Evolutionary conservation across 2,329 filamentous ascomycete species (phyloP), one percentile per base, ranked within the genome.

Genomic region (Orbilia blumenaviensis): DNA sequence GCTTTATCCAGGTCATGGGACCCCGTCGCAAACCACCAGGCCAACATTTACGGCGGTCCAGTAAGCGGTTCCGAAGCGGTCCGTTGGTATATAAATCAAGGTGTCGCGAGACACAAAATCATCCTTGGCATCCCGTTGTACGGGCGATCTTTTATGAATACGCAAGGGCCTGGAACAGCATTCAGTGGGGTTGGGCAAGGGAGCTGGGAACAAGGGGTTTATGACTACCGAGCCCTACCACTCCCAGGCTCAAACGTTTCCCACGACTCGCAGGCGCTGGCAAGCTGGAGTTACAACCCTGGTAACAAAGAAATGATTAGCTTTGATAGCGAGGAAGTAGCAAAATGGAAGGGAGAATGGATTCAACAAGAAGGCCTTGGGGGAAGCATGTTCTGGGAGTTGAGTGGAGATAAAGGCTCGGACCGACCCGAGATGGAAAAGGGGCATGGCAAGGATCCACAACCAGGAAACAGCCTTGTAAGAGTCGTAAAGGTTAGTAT

Each of bases 321-420:
- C 46, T 98, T 96, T 81, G 91, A 93, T 81, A 94, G 88, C 1
- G 86, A 89, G 0, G 83, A 85, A 1, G 88, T 93, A 82, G 91
- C 89, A 2, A 84, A 85, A 78, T 82, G 84, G 79, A 98, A 97
- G 85, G 89, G 89, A 1, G 84, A 87, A 6, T 97, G 89, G 82
- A 88, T 97, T 81, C 87, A 86, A 81, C 82, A 87, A 21, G 84
- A 87, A 42, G 85, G 88, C 0, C 86, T 97, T 0, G 94, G 93
- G 1, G 94, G 92, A 87, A 64, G 61, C n/a, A 97, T 98, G 94
- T 97, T 93, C 93, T 96, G 92, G 92, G 94, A 97, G 84, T 92
- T 89, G 80, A 94, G 91, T 80, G 90, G 88, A 0, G 94, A 97
- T 82, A 90, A 89, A 81, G 63, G 48, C 32, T 46, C 32, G 12